These are phyloP conservation scores for Phyllosticta paracitricarpa DNA, from an alignment of 2,329 filamentous ascomycete species.

Conservation along the genomic window DNA sequence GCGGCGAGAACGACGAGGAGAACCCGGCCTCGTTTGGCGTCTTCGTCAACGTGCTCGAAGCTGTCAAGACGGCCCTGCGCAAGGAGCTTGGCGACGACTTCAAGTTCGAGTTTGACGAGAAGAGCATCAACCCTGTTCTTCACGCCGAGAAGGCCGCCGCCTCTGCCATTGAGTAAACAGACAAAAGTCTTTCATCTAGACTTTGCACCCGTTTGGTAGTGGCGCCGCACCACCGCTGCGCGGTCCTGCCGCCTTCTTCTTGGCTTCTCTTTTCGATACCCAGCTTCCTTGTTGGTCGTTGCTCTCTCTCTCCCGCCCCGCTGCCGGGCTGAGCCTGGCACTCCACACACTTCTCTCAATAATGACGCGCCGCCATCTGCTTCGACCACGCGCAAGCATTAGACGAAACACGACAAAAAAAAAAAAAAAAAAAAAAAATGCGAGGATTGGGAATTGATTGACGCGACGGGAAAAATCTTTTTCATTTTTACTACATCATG, in stretches of 20 bases:
- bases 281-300: neutral
- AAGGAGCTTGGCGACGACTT: conserved; percentile 67
- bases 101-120: conserved; percentile 61
- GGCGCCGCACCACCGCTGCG: neutral
- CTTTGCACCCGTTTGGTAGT: neutral
- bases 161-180: conserved; percentile 45
- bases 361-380: neutral
- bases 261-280: neutral
- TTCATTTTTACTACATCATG: neutral
- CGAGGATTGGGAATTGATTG: neutral
- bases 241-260: neutral
- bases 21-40: conserved; percentile 71
- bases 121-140: conserved; percentile 54
- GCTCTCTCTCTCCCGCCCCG: neutral
- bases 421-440: neutral
- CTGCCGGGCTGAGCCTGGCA: neutral
- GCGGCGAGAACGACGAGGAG: conserved; percentile 63
- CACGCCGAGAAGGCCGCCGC: conserved; percentile 36
- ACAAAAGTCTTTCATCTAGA: neutral
- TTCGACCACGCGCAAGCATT: neutral
- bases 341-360: neutral
- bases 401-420: neutral
- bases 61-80: conserved; percentile 55
- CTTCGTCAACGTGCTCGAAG: conserved; percentile 62
- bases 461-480: neutral